Evolutionary conservation across 129 eudicot genomes (phyloP).

Genomic region (Ambrosia trifida): DNA sequence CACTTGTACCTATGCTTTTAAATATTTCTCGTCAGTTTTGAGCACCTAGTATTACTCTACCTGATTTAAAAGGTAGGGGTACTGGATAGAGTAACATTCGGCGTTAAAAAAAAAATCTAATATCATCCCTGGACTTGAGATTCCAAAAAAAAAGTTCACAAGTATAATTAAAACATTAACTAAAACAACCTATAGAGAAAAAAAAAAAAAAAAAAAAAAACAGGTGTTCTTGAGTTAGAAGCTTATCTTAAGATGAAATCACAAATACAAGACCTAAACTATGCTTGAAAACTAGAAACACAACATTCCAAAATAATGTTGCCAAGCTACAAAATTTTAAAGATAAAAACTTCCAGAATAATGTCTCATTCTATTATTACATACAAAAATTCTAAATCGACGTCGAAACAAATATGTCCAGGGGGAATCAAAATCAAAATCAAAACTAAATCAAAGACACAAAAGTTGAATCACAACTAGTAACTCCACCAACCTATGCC

Average conservation of each 20-base stretch:
- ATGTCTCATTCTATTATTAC: slow-evolving; percentile 15
- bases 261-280: neutral
- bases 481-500: slow-evolving; percentile 13
- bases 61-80: too few relatives aligned
- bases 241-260: neutral
- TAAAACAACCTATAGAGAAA: neutral
- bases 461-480: slow-evolving; percentile 18
- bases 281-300: neutral
- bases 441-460: slow-evolving; percentile 18
- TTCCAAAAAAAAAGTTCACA: too few relatives aligned
- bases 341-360: neutral
- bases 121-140: too few relatives aligned
- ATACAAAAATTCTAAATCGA: slow-evolving; percentile 25
- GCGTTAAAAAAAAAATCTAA: too few relatives aligned
- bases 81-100: too few relatives aligned
- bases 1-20: too few relatives aligned
- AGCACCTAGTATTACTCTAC: too few relatives aligned
- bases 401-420: slow-evolving; percentile 29
- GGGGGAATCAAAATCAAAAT: slow-evolving; percentile 10
- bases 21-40: too few relatives aligned
- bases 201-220: neutral
- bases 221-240: neutral
- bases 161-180: neutral
- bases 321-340: neutral
- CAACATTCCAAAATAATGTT: neutral